A percentile compares a stretch with the other conserved stretches of the same genome.
phyloP scores from a whole-genome alignment of 1,284 basidiomycete genomes.

The Chalciporus sp. region DNA sequence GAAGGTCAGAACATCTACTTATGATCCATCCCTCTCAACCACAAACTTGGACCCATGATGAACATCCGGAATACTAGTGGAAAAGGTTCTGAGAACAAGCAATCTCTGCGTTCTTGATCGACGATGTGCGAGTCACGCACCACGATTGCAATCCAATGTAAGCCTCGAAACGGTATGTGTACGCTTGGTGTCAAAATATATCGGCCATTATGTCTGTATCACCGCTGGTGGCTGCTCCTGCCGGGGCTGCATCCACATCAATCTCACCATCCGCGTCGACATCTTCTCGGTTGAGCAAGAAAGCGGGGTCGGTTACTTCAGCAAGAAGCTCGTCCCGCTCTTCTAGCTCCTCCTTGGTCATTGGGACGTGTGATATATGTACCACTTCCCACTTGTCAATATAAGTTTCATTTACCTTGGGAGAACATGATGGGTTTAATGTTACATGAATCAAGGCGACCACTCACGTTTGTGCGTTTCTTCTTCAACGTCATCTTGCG shows the following conservation, averaged over 20 bases:
- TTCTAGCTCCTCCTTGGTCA: constrained; percentile 53
- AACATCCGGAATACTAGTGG: no score
- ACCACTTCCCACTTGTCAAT: constrained; percentile 80
- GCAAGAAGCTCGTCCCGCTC: constrained; percentile 55
- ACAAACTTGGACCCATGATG: no score
- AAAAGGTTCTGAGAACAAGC: no score
- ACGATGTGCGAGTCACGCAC: no score
- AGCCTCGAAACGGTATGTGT: constrained; percentile 7
- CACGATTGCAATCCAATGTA: not conserved
- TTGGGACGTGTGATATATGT: constrained; percentile 56
- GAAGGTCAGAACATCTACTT: no score
- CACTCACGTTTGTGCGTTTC: constrained; percentile 74
- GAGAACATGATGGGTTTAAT: constrained; percentile 4
- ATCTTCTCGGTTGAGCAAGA: constrained; percentile 41
- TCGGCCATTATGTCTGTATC: constrained; percentile 32
- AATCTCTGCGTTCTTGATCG: no score
- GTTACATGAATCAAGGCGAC: not conserved
- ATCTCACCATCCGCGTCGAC: constrained; percentile 50
- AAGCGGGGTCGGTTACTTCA: constrained; percentile 58
- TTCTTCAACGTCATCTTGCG: constrained; percentile 87
- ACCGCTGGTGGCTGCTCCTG: constrained; percentile 41
- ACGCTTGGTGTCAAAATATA: constrained; percentile 26
- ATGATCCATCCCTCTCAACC: no score
- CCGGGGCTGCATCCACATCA: constrained; percentile 39
- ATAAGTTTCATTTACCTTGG: constrained; percentile 62